phyloP scores from a whole-genome alignment of 805 yeast genomes.

The Wickerhamomyces canadensis region DNA sequence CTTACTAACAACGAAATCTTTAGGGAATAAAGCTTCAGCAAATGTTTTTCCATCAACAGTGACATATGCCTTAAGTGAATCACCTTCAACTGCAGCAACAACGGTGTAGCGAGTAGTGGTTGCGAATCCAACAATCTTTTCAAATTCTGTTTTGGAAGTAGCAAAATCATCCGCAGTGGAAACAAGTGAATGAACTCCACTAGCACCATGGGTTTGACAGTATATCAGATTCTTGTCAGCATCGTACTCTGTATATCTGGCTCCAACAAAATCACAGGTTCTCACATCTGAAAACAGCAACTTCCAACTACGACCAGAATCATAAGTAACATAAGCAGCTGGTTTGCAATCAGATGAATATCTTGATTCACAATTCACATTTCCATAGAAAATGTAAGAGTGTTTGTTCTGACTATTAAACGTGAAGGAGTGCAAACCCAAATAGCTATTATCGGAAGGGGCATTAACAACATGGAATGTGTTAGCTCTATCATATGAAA shows the following conservation, averaged over 20 bases:
- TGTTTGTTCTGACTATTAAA: slow-evolving; percentile 53
- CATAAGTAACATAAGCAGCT: slow-evolving; percentile 54
- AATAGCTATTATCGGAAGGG: slow-evolving; percentile 41
- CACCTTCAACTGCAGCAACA: slow-evolving; percentile 55
- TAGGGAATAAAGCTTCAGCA: slow-evolving; percentile 80
- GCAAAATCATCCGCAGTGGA: slow-evolving; percentile 18
- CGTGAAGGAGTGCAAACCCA: slow-evolving; percentile 42
- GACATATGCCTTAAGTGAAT: slow-evolving; percentile 58
- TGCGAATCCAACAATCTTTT: slow-evolving; percentile 69
- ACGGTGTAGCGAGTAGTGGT: slow-evolving; percentile 64
- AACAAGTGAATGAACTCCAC: slow-evolving; percentile 25
- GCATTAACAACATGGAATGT: slow-evolving; percentile 32
- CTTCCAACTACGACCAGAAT: slow-evolving; percentile 61
- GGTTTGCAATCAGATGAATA: slow-evolving; percentile 38
- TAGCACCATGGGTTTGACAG: slow-evolving; percentile 47
- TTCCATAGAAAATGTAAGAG: slow-evolving; percentile 65
- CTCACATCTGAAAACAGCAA: slow-evolving; percentile 44
- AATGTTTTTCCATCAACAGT: slow-evolving; percentile 74
- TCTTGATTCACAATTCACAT: slow-evolving; percentile 40
- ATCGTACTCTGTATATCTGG: slow-evolving; percentile 32
- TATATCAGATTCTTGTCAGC: slow-evolving; percentile 46
- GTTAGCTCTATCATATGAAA: slow-evolving; percentile 64
- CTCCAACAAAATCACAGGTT: slow-evolving; percentile 63
- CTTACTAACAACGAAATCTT: slow-evolving; percentile 48
- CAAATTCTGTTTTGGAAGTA: slow-evolving; percentile 37